Percentiles rank a stretch among this genome's conserved stretches.
These are phyloP conservation scores for Bisporella sp. DNA, from an alignment of 2,329 filamentous ascomycete genomes.

Conservation along the genomic window DNA sequence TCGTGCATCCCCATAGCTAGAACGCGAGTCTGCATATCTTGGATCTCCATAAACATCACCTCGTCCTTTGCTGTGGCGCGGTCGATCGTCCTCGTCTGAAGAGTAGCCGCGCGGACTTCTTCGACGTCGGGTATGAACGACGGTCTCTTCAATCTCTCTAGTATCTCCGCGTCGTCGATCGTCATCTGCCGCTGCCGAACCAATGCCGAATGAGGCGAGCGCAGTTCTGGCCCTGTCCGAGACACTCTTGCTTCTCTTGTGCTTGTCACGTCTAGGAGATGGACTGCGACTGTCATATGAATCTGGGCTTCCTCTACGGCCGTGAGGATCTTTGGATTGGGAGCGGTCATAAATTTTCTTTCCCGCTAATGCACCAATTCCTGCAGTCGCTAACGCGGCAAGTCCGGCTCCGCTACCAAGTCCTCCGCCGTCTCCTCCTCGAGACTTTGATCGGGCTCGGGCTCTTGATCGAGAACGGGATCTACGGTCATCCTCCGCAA, in stretches of 20 bases:
- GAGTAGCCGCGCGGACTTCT: constrained; percentile 7
- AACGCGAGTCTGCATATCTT: constrained; percentile 23
- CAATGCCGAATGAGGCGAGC: constrained; percentile 55
- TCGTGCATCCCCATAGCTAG: constrained; percentile 16
- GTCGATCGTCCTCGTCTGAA: constrained; percentile 14
- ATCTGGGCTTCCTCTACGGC: constrained; percentile 21
- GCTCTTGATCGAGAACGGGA: constrained; percentile 65
- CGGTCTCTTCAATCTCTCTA: constrained; percentile 19
- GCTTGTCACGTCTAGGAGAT: constrained; percentile 22
- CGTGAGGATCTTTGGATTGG: constrained; percentile 39
- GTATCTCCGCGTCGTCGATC: constrained; percentile 14
- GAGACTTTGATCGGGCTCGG: constrained; percentile 50
- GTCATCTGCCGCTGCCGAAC: constrained; percentile 32
- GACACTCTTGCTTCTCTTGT: constrained; percentile 59
- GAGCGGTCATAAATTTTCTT: constrained; percentile 55
- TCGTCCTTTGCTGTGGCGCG: constrained; percentile 3
- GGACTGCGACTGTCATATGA: constrained; percentile 27
- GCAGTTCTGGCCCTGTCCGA: constrained; percentile 55
- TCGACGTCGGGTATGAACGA: constrained; percentile 11
- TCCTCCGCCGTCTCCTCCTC: constrained; percentile 35
- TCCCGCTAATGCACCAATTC: constrained; percentile 51
- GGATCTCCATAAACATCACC: constrained; percentile 23
- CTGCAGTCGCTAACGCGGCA: constrained; percentile 57
- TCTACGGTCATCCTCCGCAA: constrained; percentile 35
- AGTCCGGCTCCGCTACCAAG: constrained; percentile 34